These are phyloP conservation scores for Kipferlia bialata DNA, from an alignment of 78 protist species.

Conservation along the genomic window DNA sequence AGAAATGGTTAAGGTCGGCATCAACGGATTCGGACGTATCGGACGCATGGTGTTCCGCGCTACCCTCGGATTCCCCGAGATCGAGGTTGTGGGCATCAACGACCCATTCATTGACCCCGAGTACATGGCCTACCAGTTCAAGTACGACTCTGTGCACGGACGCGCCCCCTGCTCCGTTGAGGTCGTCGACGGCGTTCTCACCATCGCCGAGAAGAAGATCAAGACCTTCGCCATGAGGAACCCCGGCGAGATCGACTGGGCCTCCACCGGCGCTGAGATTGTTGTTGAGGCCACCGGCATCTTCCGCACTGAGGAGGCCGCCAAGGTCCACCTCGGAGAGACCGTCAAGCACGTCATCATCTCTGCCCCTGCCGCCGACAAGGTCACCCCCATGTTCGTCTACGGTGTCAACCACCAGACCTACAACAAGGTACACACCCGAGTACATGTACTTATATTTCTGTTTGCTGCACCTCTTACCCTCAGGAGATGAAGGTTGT, in stretches of 20 bases:
- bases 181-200: slow-evolving; percentile 39
- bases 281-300: slow-evolving; percentile 97
- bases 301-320: slow-evolving; percentile 36
- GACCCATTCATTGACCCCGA: slow-evolving; percentile 85
- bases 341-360: slow-evolving; percentile 94
- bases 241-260: slow-evolving; percentile 55
- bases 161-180: slow-evolving; percentile 50
- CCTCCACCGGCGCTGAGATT: slow-evolving; percentile 36
- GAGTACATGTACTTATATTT: too few relatives aligned
- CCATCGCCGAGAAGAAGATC: slow-evolving; percentile 67
- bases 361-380: slow-evolving; percentile 87
- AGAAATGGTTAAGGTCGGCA: slow-evolving; percentile 45
- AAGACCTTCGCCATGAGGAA: slow-evolving; percentile 39
- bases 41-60: slow-evolving; percentile 85
- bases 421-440: neutral
- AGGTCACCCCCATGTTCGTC: slow-evolving; percentile 94
- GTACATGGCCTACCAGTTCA: slow-evolving; percentile 65
- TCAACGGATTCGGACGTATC: slow-evolving; percentile 96
- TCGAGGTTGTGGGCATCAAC: slow-evolving; percentile 75
- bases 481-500: neutral
- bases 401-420: slow-evolving; percentile 98
- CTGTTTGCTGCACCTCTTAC: too few relatives aligned
- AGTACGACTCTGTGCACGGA: slow-evolving; percentile 93
- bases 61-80: slow-evolving; percentile 27
- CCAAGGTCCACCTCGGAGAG: slow-evolving; percentile 14